These are phyloP conservation scores for Solanum chmielewskii DNA, from an alignment of 257 asterid genomes.

Conservation along the genomic window DNA sequence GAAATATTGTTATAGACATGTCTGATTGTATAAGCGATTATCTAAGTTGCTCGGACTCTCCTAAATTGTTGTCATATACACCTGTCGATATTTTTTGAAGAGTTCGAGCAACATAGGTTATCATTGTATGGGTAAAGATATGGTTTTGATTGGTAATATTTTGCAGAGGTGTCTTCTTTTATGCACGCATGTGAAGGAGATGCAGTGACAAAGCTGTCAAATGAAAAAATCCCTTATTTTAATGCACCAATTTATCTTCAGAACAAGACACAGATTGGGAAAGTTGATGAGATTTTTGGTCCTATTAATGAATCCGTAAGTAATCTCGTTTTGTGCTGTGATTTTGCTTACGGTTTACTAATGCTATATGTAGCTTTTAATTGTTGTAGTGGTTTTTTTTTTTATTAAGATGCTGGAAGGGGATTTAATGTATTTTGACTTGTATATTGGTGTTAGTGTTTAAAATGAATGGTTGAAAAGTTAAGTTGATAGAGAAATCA, in stretches of 20 bases:
- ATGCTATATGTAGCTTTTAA: not conserved
- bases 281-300: conserved; percentile 95
- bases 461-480: not conserved
- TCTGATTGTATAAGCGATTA: not conserved
- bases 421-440: not conserved
- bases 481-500: not conserved
- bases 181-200: conserved; percentile 91
- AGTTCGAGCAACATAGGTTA: not conserved
- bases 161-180: conserved; percentile 74
- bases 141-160: not conserved
- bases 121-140: not conserved
- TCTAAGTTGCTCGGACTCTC: not conserved
- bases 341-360: not conserved
- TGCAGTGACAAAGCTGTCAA: conserved; percentile 77
- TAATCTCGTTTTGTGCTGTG: not conserved
- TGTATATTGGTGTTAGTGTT: not conserved
- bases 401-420: not conserved
- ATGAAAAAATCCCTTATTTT: conserved; percentile 86
- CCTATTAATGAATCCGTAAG: conserved; percentile 97
- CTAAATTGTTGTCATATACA: not conserved
- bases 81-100: fast-evolving
- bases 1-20: not conserved
- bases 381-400: not conserved
- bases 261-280: conserved; percentile 93
- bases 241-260: conserved; percentile 92